Conservation (phyloP, 2,329 filamentous ascomycete genomes). For the Hymenoscyphus repandus region DNA sequence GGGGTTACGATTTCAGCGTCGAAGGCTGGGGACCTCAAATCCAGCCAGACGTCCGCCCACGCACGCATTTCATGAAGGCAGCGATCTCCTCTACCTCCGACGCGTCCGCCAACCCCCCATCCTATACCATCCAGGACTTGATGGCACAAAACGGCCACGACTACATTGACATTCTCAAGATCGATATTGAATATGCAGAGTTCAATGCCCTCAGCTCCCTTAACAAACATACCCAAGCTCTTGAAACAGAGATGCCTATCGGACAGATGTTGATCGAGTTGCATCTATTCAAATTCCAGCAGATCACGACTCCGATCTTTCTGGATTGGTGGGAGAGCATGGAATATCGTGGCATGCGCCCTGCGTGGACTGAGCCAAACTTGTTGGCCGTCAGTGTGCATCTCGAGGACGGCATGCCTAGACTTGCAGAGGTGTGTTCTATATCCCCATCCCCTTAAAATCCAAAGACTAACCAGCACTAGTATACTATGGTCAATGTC, state of each 20-base stretch:
- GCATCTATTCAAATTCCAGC: constrained; percentile 20
- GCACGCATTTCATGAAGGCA: constrained; percentile 32
- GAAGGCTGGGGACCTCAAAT: constrained; percentile 31
- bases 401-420: constrained; percentile 17
- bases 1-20: constrained; percentile 37
- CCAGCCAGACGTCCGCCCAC: constrained; percentile 14
- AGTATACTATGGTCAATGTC: constrained; percentile 1
- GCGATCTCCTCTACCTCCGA: constrained; percentile 31
- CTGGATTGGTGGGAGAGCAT: constrained; percentile 29
- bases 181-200: constrained; percentile 36
- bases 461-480: not conserved
- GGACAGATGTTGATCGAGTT: constrained; percentile 26
- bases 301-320: constrained; percentile 19
- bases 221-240: constrained; percentile 22
- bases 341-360: constrained; percentile 26
- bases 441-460: not conserved
- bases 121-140: constrained; percentile 34
- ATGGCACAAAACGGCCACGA: constrained; percentile 36
- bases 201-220: constrained; percentile 31
- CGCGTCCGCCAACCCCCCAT: constrained; percentile 23
- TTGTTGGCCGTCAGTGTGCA: constrained; percentile 20
- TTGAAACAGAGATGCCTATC: constrained; percentile 20
- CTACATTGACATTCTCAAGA: constrained; percentile 36
- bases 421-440: constrained; percentile 17
- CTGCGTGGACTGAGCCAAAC: constrained; percentile 27